Evolutionary conservation across 225 moss, liverwort and hornwort genomes (phyloP).

Genomic region (Marchantia paleacea): DNA sequence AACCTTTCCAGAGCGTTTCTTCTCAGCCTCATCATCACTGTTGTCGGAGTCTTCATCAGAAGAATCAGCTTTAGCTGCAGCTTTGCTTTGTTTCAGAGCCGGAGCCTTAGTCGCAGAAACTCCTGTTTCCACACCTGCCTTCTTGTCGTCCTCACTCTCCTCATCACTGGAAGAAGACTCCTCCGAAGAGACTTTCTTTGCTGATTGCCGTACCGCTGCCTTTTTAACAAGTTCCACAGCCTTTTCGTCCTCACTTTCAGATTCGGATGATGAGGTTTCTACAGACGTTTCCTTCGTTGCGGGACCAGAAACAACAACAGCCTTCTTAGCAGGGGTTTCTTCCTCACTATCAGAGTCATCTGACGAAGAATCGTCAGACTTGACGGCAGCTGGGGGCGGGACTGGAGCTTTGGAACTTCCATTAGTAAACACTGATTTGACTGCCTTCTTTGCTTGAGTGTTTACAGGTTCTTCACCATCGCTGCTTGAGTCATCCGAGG

Average conservation of each 20-base stretch:
- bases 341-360: constrained; percentile 23
- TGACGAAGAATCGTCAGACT: constrained; percentile 13
- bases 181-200: neutral
- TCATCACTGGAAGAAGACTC: constrained; percentile 12
- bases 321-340: neutral
- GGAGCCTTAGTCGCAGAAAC: neutral
- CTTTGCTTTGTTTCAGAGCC: neutral
- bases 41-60: constrained; percentile 5
- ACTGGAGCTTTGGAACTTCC: neutral
- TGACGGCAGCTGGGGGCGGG: neutral
- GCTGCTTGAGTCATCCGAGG: constrained; percentile 10
- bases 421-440: neutral
- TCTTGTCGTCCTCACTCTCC: constrained; percentile 12
- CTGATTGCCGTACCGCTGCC: neutral
- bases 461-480: constrained; percentile 10
- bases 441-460: constrained; percentile 1
- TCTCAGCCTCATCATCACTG: constrained; percentile 3
- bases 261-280: constrained; percentile 18
- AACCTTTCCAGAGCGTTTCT: neutral
- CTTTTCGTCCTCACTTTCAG: constrained; percentile 17
- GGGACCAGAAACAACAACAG: neutral
- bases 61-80: constrained; percentile 2
- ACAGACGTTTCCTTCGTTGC: neutral
- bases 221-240: constrained; percentile 1
- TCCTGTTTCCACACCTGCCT: neutral